Percentiles rank a stretch among this genome's conserved stretches.
These are phyloP conservation scores for Cercospora sp. DNA, from an alignment of 2,329 filamentous ascomycete species.

Conservation along the genomic window DNA sequence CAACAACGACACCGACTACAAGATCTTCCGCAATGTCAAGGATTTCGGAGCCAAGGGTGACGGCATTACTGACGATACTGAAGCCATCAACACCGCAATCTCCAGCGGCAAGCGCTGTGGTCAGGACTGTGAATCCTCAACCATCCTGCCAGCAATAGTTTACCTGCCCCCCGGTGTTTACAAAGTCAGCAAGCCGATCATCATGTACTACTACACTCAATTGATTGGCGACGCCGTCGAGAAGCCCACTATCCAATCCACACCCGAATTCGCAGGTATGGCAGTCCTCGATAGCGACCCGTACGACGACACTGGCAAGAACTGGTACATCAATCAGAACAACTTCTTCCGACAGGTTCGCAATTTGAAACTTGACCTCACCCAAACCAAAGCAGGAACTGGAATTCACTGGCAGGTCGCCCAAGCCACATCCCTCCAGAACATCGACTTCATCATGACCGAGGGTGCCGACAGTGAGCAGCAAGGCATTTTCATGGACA, in stretches of 20 bases:
- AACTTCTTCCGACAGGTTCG: constrained; percentile 59
- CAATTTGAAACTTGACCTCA: constrained; percentile 55
- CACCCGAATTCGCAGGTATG: constrained; percentile 71
- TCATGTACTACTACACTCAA: constrained; percentile 91
- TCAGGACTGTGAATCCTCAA: constrained; percentile 77
- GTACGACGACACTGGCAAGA: constrained; percentile 61
- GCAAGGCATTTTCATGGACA: constrained; percentile 42
- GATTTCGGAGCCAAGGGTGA: constrained; percentile 53
- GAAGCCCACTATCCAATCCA: constrained; percentile 64
- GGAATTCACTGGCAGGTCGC: constrained; percentile 58
- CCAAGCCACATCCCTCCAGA: constrained; percentile 62
- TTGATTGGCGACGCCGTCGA: constrained; percentile 76
- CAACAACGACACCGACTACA: constrained; percentile 65
- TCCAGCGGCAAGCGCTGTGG: constrained; percentile 88
- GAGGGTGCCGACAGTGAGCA: constrained; percentile 49
- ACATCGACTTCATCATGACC: constrained; percentile 61
- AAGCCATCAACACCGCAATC: constrained; percentile 82
- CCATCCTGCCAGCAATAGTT: constrained; percentile 78
- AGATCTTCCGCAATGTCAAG: constrained; percentile 57
- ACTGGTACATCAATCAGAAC: constrained; percentile 57
- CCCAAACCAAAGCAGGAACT: constrained; percentile 39
- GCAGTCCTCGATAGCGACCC: constrained; percentile 87
- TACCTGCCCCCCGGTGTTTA: constrained; percentile 93
- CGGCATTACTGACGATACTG: constrained; percentile 77
- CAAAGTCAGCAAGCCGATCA: constrained; percentile 72